Conservation (phyloP, 2,329 filamentous ascomycete genomes). For the Cryphonectria radicalis region DNA sequence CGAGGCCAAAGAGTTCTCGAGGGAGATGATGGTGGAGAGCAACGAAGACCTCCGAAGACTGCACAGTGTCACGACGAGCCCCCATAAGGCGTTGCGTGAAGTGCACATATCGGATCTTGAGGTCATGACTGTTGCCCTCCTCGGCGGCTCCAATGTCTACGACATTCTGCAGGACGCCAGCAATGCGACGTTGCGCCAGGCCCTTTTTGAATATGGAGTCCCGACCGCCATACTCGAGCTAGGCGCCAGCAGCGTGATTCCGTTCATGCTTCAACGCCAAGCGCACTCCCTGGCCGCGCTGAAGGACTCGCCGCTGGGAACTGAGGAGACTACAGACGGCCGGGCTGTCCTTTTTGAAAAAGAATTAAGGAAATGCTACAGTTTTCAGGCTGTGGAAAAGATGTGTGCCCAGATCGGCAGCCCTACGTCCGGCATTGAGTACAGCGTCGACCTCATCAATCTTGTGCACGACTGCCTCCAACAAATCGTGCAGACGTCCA, state of each 20-base stretch:
- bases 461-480: slow-evolving; percentile 26
- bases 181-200: background rate
- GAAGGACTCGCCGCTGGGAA: background rate
- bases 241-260: slow-evolving; percentile 30
- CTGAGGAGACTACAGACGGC: background rate
- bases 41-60: background rate
- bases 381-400: slow-evolving; percentile 34
- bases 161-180: background rate
- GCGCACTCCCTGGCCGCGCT: slow-evolving; percentile 10
- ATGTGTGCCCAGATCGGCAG: slow-evolving; percentile 31
- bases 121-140: slow-evolving; percentile 23
- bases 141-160: slow-evolving; percentile 4
- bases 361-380: slow-evolving; percentile 25
- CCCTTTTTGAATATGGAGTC: slow-evolving; percentile 37
- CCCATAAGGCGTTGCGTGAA: background rate
- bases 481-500: slow-evolving; percentile 13
- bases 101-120: slow-evolving; percentile 16
- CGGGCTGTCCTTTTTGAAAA: slow-evolving; percentile 16
- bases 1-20: slow-evolving; percentile 36
- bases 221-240: slow-evolving; percentile 30
- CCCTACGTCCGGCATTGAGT: background rate
- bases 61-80: slow-evolving; percentile 20
- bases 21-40: slow-evolving; percentile 37
- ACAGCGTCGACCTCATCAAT: slow-evolving; percentile 10
- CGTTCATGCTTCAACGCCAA: slow-evolving; percentile 37